Conservation (phyloP, 768 basidiomycete species). For the Leccinum barrowsii region DNA sequence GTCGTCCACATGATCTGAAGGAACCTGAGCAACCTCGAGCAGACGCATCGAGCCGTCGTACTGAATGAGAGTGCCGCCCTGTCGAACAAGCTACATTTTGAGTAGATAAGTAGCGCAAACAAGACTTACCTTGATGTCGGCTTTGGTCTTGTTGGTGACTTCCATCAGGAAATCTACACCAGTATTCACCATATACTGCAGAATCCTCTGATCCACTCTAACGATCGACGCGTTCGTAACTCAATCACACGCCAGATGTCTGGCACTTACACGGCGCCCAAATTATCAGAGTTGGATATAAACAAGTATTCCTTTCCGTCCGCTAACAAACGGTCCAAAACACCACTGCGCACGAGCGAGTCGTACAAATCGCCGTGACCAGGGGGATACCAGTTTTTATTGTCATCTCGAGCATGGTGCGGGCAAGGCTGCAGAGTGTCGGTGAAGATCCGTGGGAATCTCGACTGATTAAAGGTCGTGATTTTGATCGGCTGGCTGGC, state of each 20-base stretch:
- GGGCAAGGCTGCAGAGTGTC: slow-evolving; percentile 86
- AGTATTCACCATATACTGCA: slow-evolving; percentile 81
- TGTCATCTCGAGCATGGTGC: slow-evolving; percentile 73
- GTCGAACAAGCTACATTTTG: background rate
- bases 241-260: slow-evolving; percentile 1
- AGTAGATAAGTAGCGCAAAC: background rate
- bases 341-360: slow-evolving; percentile 84
- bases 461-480: slow-evolving; percentile 89
- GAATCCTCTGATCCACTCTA: slow-evolving; percentile 79
- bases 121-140: slow-evolving; percentile 51
- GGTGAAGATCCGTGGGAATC: slow-evolving; percentile 90
- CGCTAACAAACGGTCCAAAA: slow-evolving; percentile 82
- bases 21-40: slow-evolving; percentile 11
- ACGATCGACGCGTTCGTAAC: slow-evolving; percentile 1
- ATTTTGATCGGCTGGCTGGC: slow-evolving; percentile 92
- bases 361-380: slow-evolving; percentile 97
- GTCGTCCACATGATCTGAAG: slow-evolving; percentile 9
- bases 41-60: slow-evolving; percentile 48
- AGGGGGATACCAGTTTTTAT: slow-evolving; percentile 94
- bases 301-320: slow-evolving; percentile 98
- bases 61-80: slow-evolving; percentile 87
- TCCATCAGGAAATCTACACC: slow-evolving; percentile 90
- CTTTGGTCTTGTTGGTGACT: slow-evolving; percentile 96
- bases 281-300: slow-evolving; percentile 95
- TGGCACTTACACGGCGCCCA: slow-evolving; percentile 79